These are phyloP conservation scores for Tetrapisispora pingtungensis DNA, from an alignment of 805 yeast genomes.

Conservation along the genomic window DNA sequence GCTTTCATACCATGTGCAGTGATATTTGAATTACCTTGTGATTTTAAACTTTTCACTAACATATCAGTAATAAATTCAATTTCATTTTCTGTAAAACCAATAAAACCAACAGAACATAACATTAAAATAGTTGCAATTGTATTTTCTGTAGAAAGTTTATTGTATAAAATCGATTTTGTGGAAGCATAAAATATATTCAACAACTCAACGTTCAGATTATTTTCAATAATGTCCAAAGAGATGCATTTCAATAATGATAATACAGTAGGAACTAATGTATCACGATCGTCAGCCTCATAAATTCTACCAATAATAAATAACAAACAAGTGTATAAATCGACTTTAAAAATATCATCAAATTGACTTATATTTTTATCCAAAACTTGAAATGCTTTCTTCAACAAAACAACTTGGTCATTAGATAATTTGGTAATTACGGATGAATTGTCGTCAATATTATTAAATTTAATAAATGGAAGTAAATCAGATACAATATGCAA, in stretches of 20 bases:
- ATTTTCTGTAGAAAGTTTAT: slow-evolving; percentile 24
- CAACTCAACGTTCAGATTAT: slow-evolving; percentile 21
- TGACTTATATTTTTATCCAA: slow-evolving; percentile 52
- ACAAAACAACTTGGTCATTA: slow-evolving; percentile 31
- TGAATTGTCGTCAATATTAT: slow-evolving; percentile 15
- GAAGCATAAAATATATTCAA: slow-evolving; percentile 32
- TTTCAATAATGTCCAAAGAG: slow-evolving; percentile 24
- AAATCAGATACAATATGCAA: slow-evolving; percentile 51
- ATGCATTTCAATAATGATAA: slow-evolving; percentile 42
- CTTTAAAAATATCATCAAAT: slow-evolving; percentile 58
- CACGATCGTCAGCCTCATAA: slow-evolving; percentile 35
- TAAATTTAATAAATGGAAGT: slow-evolving; percentile 50
- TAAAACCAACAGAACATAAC: slow-evolving; percentile 31
- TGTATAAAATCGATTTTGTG: slow-evolving; percentile 20
- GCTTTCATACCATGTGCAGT: slow-evolving; percentile 55
- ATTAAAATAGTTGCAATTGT: slow-evolving; percentile 35
- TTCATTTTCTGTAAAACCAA: slow-evolving; percentile 30
- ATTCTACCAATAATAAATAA: slow-evolving; percentile 52
- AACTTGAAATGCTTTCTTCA: slow-evolving; percentile 41
- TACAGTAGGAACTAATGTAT: slow-evolving; percentile 40
- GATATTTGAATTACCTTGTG: slow-evolving; percentile 31
- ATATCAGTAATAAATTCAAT: slow-evolving; percentile 28
- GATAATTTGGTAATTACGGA: slow-evolving; percentile 1
- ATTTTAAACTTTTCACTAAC: slow-evolving; percentile 30
- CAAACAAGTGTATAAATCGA: slow-evolving; percentile 63